Base-by-base conservation (phyloP, 176 grass and related monocot species). In the Pontederia paniculata region DNA sequence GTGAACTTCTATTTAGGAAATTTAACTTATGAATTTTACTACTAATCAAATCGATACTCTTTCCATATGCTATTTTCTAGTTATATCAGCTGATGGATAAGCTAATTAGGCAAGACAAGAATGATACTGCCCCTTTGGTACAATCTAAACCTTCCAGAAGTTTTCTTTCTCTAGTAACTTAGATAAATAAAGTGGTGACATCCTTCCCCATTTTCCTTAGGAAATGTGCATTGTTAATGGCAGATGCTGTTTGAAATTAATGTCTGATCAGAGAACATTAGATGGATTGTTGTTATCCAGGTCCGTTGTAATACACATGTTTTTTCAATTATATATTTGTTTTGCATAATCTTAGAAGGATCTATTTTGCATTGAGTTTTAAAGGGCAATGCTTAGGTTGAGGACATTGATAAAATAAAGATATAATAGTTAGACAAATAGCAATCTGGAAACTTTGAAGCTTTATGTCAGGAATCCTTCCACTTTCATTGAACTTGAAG, bases 221-320 rank as follows among this genome's bases (percentile, higher is more conserved):
- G 80, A 89, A 80, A 66, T 84, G 70, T 84, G 77, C 74, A 77
- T 57, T 65, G 74, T 80, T 77, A 89, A 84, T 77, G 85, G 80
- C 52, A 74, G 85, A 68, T 84, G 80, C 70, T 89, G 85, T 53
- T 68, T 89, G 25, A 80, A 75, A 69, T 58, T 73, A 57, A 65
- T 72, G 12, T 52, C 57, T 37, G 58, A 72, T 61, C 66, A 74
- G 41, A 62, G 48, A 8, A 47, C 3, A 54, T 80, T 89, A 52
- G 62, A 80, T 44, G 85, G 85, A 62, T 54, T 84, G 72, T 69
- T 89, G 42, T 68, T 89, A 43, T 80, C 85, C 66, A 89, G 85
- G 85, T 89, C n/a, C 65, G 46, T 44, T 45, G 42, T 28, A 11
- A 15, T 52, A 42, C 50, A 31, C 15, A 43, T 18, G 48, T 16